Base-by-base conservation (phyloP, 768 basidiomycete species). In the Leucosporidium yakuticum region DNA sequence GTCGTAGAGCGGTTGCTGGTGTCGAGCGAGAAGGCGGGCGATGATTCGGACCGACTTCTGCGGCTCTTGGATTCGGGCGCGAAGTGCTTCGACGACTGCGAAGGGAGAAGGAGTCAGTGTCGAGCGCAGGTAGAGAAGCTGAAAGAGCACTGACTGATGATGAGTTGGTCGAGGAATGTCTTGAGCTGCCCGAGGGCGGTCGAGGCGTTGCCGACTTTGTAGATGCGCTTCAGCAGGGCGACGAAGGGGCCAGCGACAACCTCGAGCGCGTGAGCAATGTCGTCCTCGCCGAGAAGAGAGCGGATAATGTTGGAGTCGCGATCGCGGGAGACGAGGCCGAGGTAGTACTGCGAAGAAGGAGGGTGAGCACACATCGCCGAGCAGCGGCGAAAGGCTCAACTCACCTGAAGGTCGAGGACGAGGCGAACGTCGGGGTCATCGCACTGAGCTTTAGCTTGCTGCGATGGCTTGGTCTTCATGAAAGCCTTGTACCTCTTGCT, bases 11-110 rank as follows among this genome's bases (percentile, higher is more conserved):
- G 63, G 29, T 31, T 69, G 65, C 32, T 69, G 63, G 25, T 67
- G 66, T 6, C 63, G 65, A 5, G 55, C 44, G 47, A 73, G 63
- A 0, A 73, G 61, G 3, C 69, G 62, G n/a, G 62, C 50, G 55
- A 73, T 51, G 50, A 68, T 58, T 21, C 67, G 69, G 29, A 73
- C 62, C 34, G 63, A 60, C 63, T 73, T 70, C 49, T 73, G 68
- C 27, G 71, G 71, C 27, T 73, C 71, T 34, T 69, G 65, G 2
- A 73, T 56, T 6, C 71, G 64, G 20, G 25, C 32, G 7, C 68
- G 48, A 2, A 73, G 60, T 1, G 71, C 71, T 59, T 69, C 71
- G 54, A 73, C 63, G 55, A 73, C 69, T 69, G 61, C 21, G 27
- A 2, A 0, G 20, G 20, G 34, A 4, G 21, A 12, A 8, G 53